Evolutionary conservation across 1,284 basidiomycete genomes (phyloP), one percentile per base, ranked within the genome.

Genomic region (Ustilago trichophora): DNA sequence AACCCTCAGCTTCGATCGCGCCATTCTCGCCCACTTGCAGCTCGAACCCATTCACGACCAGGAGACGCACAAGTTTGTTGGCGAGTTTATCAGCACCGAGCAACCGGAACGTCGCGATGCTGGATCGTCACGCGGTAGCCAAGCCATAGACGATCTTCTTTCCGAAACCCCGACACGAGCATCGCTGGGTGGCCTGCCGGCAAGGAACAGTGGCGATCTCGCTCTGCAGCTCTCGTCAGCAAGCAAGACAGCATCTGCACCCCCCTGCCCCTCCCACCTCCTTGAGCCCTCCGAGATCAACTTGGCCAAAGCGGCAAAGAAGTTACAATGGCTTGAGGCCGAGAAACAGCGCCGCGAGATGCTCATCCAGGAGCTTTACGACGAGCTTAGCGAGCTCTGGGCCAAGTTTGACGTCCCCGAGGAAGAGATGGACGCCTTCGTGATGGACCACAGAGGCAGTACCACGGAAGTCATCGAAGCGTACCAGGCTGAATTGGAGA

Each of bases 401-500:
- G 65, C 63, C 53, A 65, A 72, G 10, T 80, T 78, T 31, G 78
- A 77, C 31, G 78, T 78, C n/a, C 69, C 70, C 6, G 75, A 78
- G 38, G 71, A 69, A 16, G 79, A 78, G 48, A 77, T 80, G 73
- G 79, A 80, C n/a, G 75, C 69, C 2, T 81, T 81, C 40, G 79
- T 81, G 29, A 65, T 72, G 53, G 72, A 71, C 22, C 71, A 81
- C 56, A 84, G 88, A 34, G 93, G 93, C 2, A 89, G 87, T 69
- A 92, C 90, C 9, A 87, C 89, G 42, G 86, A 86, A 10, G 88
- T 87, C 6, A 86, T 93, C 18, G 83, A 84, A 51, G 87, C 89
- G 10, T 99, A 99, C 77, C 90, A 94, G 73, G 87, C 87, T 43
- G 96, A 99, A 82, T 84, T 97, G 31, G 90, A 91, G 56, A 87